Conservation (phyloP, 1,284 basidiomycete genomes). For the Ganoderma lingzhi region DNA sequence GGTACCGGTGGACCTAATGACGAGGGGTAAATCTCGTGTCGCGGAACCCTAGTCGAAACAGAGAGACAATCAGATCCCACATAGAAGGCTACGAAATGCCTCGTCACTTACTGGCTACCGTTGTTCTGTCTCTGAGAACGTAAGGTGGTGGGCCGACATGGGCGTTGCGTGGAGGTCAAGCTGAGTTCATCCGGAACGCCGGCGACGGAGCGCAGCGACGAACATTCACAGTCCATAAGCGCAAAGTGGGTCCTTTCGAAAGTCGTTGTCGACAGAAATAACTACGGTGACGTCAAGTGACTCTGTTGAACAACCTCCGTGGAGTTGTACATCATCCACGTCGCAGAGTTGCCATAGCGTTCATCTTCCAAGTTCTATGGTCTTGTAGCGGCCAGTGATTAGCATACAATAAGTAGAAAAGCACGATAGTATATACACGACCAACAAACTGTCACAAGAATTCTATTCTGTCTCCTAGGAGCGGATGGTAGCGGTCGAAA, state of each 20-base stretch:
- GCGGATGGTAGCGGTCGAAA: not conserved
- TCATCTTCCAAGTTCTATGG: not conserved
- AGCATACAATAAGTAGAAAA: not conserved
- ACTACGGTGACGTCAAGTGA: conserved; percentile 7
- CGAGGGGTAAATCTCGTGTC: not conserved
- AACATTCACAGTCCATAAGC: not conserved
- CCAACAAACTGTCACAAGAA: not conserved
- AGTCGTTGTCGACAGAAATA: not conserved
- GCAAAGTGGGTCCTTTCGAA: not conserved
- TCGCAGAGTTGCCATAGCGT: not conserved
- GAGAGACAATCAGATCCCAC: not conserved
- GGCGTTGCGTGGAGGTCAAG: not conserved
- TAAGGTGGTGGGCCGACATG: not conserved
- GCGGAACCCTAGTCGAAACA: not conserved
- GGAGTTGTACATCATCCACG: not conserved
- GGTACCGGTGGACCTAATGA: not conserved
- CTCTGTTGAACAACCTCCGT: not conserved
- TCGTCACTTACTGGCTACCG: conserved; percentile 2
- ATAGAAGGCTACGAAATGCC: not conserved
- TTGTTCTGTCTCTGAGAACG: conserved; percentile 1
- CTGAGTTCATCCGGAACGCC: not conserved
- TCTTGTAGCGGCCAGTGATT: not conserved
- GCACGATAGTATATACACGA: not conserved
- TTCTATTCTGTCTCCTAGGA: not conserved
- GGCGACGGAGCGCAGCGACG: not conserved